These are phyloP conservation scores for Diaporthe ilicicola DNA, from an alignment of 2,329 filamentous ascomycete species.

Conservation along the genomic window DNA sequence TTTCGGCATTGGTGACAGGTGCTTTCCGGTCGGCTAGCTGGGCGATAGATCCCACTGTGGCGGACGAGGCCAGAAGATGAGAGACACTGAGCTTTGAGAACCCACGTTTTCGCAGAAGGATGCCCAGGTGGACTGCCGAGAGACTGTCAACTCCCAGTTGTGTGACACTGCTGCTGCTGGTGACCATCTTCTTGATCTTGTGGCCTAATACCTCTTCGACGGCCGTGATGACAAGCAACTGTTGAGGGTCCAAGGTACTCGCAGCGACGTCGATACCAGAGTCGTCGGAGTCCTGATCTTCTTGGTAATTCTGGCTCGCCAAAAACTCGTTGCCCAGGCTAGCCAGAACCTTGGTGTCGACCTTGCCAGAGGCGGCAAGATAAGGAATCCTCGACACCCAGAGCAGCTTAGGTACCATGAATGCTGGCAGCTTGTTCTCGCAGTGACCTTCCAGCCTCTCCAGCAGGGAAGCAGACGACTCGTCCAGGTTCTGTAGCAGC, in stretches of 20 bases:
- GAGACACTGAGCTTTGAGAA: conserved; percentile 43
- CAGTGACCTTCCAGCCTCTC: conserved; percentile 29
- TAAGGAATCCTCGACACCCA: conserved; percentile 37
- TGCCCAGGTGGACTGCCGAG: conserved; percentile 46
- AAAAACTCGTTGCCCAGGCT: conserved; percentile 15
- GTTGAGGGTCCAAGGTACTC: conserved; percentile 9
- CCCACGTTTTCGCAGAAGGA: conserved; percentile 44
- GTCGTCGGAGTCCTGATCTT: conserved; percentile 8
- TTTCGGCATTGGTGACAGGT: neutral
- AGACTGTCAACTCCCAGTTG: conserved; percentile 49
- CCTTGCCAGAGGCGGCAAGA: conserved; percentile 36
- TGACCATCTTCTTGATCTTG: conserved; percentile 10
- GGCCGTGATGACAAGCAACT: conserved; percentile 27
- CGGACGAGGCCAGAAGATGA: conserved; percentile 39
- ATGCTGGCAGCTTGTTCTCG: conserved; percentile 33
- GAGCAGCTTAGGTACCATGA: conserved; percentile 37
- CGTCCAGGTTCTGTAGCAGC: conserved; percentile 16
- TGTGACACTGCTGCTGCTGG: conserved; percentile 39
- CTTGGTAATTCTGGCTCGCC: neutral
- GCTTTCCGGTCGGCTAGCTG: conserved; percentile 39
- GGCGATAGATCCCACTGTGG: conserved; percentile 43
- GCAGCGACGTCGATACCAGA: conserved; percentile 23
- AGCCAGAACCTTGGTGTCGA: conserved; percentile 32
- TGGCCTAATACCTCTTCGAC: conserved; percentile 31
- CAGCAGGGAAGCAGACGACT: conserved; percentile 13